Conservation (phyloP, 2,329 filamentous ascomycete species). For the Monilinia vaccinii-corymbosi region DNA sequence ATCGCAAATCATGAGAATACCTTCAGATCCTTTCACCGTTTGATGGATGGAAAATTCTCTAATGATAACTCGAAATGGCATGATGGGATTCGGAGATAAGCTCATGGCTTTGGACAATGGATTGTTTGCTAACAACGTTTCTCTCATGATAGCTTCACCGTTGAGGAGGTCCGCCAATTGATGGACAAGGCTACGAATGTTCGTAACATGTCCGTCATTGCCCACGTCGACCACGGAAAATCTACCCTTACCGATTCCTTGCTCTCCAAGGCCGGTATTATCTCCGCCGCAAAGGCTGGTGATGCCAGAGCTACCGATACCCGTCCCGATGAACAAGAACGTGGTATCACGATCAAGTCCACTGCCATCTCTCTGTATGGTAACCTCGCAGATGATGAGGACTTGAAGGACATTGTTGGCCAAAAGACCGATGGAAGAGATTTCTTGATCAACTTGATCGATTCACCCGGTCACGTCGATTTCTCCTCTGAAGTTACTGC, state of each 20-base stretch:
- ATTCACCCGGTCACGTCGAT: conserved; percentile 99
- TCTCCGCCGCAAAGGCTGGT: conserved; percentile 95
- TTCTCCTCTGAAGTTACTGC: conserved; percentile 99
- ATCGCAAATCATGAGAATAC: neutral
- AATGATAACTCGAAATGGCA: neutral
- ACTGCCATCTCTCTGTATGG: conserved; percentile 98
- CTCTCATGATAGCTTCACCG: conserved; percentile 71
- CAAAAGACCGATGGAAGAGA: conserved; percentile 84
- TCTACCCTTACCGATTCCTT: conserved; percentile 99
- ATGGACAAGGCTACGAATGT: conserved; percentile 74
- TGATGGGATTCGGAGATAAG: conserved; percentile 8
- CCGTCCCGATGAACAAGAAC: conserved; percentile 94
- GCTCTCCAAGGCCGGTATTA: conserved; percentile 98
- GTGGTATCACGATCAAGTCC: conserved; percentile 99
- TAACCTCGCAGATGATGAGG: conserved; percentile 68
- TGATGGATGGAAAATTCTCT: neutral
- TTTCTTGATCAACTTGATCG: conserved; percentile 99
- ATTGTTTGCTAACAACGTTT: conserved; percentile 39
- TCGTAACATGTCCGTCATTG: conserved; percentile 99
- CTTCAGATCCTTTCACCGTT: neutral
- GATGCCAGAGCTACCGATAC: conserved; percentile 95
- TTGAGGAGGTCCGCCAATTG: conserved; percentile 78
- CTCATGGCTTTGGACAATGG: neutral
- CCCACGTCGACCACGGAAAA: conserved; percentile 99
- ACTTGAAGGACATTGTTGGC: conserved; percentile 88